Percentiles rank a stretch among this genome's conserved stretches.
Evolutionary conservation across 2,329 filamentous ascomycete genomes (phyloP).

Genomic region (Pleoardoris graminearum): DNA sequence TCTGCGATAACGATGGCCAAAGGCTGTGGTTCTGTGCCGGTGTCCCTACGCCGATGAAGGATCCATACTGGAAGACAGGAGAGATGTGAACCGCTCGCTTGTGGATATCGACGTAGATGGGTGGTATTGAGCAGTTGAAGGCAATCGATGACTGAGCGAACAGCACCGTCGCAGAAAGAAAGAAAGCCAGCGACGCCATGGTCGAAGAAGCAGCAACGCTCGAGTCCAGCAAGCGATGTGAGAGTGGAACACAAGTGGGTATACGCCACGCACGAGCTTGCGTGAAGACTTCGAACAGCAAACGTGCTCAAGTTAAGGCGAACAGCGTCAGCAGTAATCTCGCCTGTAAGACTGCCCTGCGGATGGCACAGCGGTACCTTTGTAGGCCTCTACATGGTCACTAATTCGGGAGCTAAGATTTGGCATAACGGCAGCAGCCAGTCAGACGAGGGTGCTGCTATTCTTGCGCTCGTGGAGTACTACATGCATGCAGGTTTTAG

Average conservation of each 20-base stretch:
- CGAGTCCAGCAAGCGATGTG: slow-evolving; percentile 35
- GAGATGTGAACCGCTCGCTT: slow-evolving; percentile 48
- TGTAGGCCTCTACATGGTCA: slow-evolving; percentile 35
- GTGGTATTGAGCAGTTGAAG: slow-evolving; percentile 45
- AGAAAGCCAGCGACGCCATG: slow-evolving; percentile 36
- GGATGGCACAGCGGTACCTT: slow-evolving; percentile 34
- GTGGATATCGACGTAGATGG: slow-evolving; percentile 52
- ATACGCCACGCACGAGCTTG: slow-evolving; percentile 11
- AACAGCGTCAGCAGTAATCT: slow-evolving; percentile 28
- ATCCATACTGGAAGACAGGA: slow-evolving; percentile 48
- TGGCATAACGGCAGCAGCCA: slow-evolving; percentile 26
- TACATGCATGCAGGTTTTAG: slow-evolving; percentile 21
- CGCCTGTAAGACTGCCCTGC: slow-evolving; percentile 20
- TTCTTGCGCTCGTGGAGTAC: slow-evolving; percentile 29
- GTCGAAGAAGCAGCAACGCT: slow-evolving; percentile 23
- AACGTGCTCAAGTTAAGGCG: slow-evolving; percentile 16
- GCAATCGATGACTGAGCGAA: slow-evolving; percentile 43
- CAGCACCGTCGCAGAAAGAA: slow-evolving; percentile 38
- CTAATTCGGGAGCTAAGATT: slow-evolving; percentile 30
- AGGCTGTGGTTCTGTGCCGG: slow-evolving; percentile 51
- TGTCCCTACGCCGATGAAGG: slow-evolving; percentile 50
- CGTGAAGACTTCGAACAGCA: slow-evolving; percentile 17
- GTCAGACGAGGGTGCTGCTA: slow-evolving; percentile 30
- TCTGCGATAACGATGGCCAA: slow-evolving; percentile 49
- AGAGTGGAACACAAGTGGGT: slow-evolving; percentile 12